Percentiles rank a stretch among this genome's conserved stretches.
Conservation (phyloP, 2,329 filamentous ascomycete species). For the Aspergillus pseudoviridinutans region DNA sequence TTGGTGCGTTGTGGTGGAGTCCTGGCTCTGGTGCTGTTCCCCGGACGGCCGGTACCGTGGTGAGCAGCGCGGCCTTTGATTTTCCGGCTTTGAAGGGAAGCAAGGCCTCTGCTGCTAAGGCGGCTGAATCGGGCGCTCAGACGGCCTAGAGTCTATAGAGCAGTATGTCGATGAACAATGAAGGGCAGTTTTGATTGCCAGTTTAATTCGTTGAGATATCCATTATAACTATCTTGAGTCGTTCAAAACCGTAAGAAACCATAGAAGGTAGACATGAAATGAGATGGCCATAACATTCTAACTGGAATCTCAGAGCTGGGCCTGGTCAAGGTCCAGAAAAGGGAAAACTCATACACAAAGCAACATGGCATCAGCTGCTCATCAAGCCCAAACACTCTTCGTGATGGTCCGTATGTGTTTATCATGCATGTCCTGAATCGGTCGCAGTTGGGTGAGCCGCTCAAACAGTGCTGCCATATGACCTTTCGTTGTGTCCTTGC, state of each 20-base stretch:
- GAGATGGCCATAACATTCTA: background rate
- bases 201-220: background rate
- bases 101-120: slow-evolving; percentile 12
- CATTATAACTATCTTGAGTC: background rate
- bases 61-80: slow-evolving; percentile 50
- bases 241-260: background rate
- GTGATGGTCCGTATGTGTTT: background rate
- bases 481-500: slow-evolving; percentile 22
- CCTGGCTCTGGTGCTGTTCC: slow-evolving; percentile 47
- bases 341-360: background rate
- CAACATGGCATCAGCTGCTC: background rate
- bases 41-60: slow-evolving; percentile 50
- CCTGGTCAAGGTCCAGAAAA: background rate
- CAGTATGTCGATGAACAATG: background rate
- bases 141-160: background rate
- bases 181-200: background rate
- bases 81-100: slow-evolving; percentile 55
- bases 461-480: slow-evolving; percentile 22
- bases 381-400: background rate
- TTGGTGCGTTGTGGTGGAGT: slow-evolving; percentile 83
- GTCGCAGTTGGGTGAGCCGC: background rate
- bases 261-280: background rate
- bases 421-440: background rate
- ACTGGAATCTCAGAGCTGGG: background rate
- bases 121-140: slow-evolving; percentile 6